These are phyloP conservation scores for Vitis cinerea DNA, from an alignment of 164 flowering plant genomes.

Conservation along the genomic window DNA sequence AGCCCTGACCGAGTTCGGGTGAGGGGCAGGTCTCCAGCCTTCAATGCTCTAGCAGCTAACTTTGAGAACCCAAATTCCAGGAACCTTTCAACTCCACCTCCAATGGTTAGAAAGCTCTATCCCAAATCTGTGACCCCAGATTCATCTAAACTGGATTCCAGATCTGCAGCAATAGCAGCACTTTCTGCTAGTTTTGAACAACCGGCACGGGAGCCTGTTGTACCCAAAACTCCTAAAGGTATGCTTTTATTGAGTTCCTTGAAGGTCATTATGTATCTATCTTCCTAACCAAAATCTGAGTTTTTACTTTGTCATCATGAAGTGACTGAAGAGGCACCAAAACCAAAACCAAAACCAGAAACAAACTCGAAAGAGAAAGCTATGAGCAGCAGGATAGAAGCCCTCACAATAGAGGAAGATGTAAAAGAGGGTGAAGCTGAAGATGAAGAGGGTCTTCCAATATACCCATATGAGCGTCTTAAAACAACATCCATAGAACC, in stretches of 20 bases:
- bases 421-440: conserved; percentile 85
- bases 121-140: conserved; percentile 87
- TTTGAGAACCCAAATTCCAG: conserved; percentile 85
- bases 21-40: conserved; percentile 97
- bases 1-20: conserved; percentile 99
- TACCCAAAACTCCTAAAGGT: conserved; percentile 70
- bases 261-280: background rate
- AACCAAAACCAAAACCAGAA: conserved; percentile 41
- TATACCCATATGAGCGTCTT: conserved; percentile 86
- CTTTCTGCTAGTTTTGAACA: conserved; percentile 65
- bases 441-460: conserved; percentile 81
- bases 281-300: background rate
- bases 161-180: conserved; percentile 75
- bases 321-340: conserved; percentile 45
- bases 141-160: conserved; percentile 51
- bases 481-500: conserved; percentile 64
- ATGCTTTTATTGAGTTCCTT: conserved; percentile 10
- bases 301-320: conserved; percentile 15
- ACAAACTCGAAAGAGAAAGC: conserved; percentile 45
- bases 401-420: conserved; percentile 78
- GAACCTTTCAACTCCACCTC: conserved; percentile 97
- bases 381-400: conserved; percentile 54
- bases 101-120: conserved; percentile 77
- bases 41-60: conserved; percentile 87
- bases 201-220: conserved; percentile 35